Evolutionary conservation across 164 flowering plant genomes (phyloP).

Genomic region (Sedum album): DNA sequence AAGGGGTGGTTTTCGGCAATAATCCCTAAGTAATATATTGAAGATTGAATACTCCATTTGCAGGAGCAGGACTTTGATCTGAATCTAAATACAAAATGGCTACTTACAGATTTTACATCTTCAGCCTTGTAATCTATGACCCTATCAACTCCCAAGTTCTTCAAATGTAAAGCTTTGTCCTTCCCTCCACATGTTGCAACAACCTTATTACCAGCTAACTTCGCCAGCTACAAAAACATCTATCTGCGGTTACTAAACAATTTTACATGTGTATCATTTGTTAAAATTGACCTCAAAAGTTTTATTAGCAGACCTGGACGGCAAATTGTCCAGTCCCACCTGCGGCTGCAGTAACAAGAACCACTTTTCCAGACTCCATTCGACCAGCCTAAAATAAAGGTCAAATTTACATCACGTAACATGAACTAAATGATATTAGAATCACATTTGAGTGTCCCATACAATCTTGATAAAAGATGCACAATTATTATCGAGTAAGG

Average conservation of each 20-base stretch:
- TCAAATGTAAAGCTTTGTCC: conserved; percentile 72
- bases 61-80: background rate
- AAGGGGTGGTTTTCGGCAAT: too few relatives aligned
- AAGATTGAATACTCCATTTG: background rate
- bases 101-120: conserved; percentile 67
- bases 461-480: background rate
- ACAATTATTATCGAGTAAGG: background rate
- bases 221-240: conserved; percentile 63
- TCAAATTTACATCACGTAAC: background rate
- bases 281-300: background rate
- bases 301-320: conserved; percentile 58
- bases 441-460: background rate
- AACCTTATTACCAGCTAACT: conserved; percentile 86
- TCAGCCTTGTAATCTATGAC: conserved; percentile 83
- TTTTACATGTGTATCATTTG: background rate
- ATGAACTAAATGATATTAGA: background rate
- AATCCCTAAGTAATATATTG: too few relatives aligned
- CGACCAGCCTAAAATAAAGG: conserved; percentile 57
- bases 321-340: conserved; percentile 99
- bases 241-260: background rate
- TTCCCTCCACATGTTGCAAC: conserved; percentile 96
- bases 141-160: conserved; percentile 82
- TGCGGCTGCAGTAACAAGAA: conserved; percentile 97
- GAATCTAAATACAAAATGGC: background rate
- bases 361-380: conserved; percentile 74